Base-by-base conservation (phyloP, 1,284 basidiomycete genomes). In the Trametes polyzona region DNA sequence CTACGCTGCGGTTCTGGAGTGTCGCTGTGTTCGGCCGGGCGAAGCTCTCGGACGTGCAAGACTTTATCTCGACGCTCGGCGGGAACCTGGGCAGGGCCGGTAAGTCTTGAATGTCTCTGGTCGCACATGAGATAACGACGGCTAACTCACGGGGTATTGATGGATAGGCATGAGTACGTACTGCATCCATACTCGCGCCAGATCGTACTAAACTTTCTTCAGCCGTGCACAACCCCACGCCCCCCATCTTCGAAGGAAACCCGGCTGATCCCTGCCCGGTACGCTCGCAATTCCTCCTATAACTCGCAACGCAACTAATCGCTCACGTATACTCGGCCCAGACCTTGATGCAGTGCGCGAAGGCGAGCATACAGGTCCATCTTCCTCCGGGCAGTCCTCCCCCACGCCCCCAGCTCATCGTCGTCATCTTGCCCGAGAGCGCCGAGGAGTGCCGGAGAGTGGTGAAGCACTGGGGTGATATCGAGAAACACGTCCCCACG, bases 391-490 rank as follows among this genome's bases (percentile, higher is more conserved):
- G n/a, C n/a, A n/a, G n/a, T n/a, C n/a, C n/a, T n/a, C n/a, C 19
- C 6, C 11, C 17, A n/a, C 16, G 16, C 11, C 44, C 44, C 0
- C 36, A 48, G 4, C 47, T 72, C 7, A 41, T 72, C 7, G 5
- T 72, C 0, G 68, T 65, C 8, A 50, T 72, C 14, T 62, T 72
- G 1, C 69, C 71, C 3, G 52, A 67, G 9, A 68, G 69, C 41
- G 58, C 55, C 2, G 40, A 46, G 4, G 58, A 60, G 17, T 41
- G 42, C 17, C 46, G 73, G 29, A 65, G 66, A 27, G 47, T 47
- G 0, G 70, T 82, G 42, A 83, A 83, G 60, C 65, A 72, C 43
- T 81, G 76, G 75, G 79, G 79, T 0, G 80, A 81, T 60, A 64
- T 72, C 19, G 14, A 39, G 3, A 40, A 39, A 14, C 71, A 70